Percentiles rank a stretch among this genome's conserved stretches.
Conservation (phyloP, 352 stramenopile species). For the Phytophthora parvispora region DNA sequence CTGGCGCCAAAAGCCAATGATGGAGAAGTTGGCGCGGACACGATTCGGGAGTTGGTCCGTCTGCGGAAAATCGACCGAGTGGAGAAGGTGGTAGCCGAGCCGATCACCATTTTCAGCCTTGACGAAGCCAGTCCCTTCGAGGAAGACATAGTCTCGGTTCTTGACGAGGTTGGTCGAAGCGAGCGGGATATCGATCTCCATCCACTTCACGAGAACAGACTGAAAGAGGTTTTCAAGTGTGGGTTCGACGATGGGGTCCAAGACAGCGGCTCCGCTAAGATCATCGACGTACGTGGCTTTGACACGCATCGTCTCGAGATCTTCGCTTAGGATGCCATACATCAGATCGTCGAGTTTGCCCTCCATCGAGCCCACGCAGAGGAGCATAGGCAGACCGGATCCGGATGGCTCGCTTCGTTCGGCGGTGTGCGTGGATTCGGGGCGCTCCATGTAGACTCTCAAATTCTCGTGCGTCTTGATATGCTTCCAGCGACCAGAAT, state of each 20-base stretch:
- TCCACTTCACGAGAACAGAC: constrained; percentile 25
- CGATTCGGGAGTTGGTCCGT: constrained; percentile 8
- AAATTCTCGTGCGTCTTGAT: too few species aligned
- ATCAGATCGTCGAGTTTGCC: too few species aligned
- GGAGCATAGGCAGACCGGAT: too few species aligned
- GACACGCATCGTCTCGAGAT: constrained; percentile 19
- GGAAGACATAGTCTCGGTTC: constrained; percentile 15
- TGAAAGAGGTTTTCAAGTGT: constrained; percentile 22
- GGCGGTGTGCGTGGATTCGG: too few species aligned
- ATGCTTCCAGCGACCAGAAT: too few species aligned
- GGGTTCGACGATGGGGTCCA: constrained; percentile 14
- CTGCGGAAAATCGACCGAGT: constrained; percentile 7
- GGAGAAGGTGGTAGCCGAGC: constrained; percentile 12
- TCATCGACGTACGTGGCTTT: constrained; percentile 27
- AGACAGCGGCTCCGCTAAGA: constrained; percentile 3
- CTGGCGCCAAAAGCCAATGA: constrained; percentile 20
- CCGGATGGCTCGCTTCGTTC: too few species aligned
- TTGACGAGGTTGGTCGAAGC: constrained; percentile 19
- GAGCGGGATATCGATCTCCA: constrained; percentile 22
- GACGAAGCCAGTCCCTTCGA: constrained; percentile 7
- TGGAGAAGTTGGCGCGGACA: constrained; percentile 13
- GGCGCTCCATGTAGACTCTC: too few species aligned
- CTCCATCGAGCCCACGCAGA: too few species aligned
- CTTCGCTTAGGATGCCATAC: too few species aligned
- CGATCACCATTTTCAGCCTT: constrained; percentile 11